These are phyloP conservation scores for Hypoxylon sp. DNA, from an alignment of 2,329 filamentous ascomycete species.

Conservation along the genomic window DNA sequence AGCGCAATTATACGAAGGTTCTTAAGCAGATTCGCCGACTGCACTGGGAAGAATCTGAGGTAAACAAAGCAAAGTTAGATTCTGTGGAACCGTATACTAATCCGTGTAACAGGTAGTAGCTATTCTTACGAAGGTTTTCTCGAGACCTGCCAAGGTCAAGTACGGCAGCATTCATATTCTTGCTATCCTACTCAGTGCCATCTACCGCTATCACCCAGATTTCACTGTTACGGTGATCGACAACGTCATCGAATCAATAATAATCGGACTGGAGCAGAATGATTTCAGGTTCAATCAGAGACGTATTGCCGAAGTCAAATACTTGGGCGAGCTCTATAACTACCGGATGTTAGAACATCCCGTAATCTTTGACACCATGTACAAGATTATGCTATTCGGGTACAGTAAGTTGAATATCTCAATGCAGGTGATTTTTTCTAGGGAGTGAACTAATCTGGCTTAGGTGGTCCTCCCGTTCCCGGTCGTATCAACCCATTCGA, in stretches of 20 bases:
- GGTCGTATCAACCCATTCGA: slow-evolving; percentile 85
- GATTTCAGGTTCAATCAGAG: slow-evolving; percentile 98
- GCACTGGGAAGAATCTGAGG: slow-evolving; percentile 96
- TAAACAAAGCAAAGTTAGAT: slow-evolving; percentile 53
- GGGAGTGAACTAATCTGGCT: slow-evolving; percentile 41
- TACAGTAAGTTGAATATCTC: slow-evolving; percentile 69
- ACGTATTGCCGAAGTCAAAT: slow-evolving; percentile 95
- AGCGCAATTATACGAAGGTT: slow-evolving; percentile 93
- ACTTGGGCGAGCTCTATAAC: slow-evolving; percentile 95
- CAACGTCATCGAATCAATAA: slow-evolving; percentile 89
- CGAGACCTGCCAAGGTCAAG: slow-evolving; percentile 96
- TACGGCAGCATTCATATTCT: slow-evolving; percentile 97
- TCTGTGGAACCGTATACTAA: slow-evolving; percentile 41
- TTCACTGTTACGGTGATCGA: slow-evolving; percentile 95
- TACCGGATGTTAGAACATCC: slow-evolving; percentile 97
- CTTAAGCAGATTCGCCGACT: slow-evolving; percentile 94
- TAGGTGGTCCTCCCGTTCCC: slow-evolving; percentile 83
- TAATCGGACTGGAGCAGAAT: slow-evolving; percentile 90
- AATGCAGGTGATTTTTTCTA: not conserved
- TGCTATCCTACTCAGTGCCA: slow-evolving; percentile 87
- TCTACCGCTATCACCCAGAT: slow-evolving; percentile 91
- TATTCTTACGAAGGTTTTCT: slow-evolving; percentile 90
- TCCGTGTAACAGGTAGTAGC: slow-evolving; percentile 70
- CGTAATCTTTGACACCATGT: slow-evolving; percentile 94
- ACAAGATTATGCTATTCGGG: slow-evolving; percentile 93